Conservation (phyloP, 768 basidiomycete genomes). For the Kwoniella bestiolae region DNA sequence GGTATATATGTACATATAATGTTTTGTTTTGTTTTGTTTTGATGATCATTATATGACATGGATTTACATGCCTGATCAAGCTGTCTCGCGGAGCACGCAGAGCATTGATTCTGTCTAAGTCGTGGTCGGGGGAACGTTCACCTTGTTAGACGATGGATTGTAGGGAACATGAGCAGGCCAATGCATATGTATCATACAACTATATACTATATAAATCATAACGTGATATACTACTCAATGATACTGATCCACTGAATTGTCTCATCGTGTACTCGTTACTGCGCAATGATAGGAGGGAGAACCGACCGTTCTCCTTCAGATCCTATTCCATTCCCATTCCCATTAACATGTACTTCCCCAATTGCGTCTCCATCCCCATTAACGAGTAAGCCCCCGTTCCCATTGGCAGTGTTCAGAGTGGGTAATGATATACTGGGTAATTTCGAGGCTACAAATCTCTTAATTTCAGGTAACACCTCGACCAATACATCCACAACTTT, state of each 20-base stretch:
- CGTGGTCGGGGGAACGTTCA: no score
- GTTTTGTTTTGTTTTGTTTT: no score
- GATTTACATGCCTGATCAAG: no score
- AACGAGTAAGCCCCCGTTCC: no score
- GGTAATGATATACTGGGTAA: background rate
- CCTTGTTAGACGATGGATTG: no score
- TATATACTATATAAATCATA: background rate
- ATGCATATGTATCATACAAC: background rate
- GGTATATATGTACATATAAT: no score
- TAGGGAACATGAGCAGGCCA: no score
- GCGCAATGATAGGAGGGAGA: background rate
- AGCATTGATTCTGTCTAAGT: no score
- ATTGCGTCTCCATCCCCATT: background rate
- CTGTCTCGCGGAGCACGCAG: no score
- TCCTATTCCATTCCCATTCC: slow-evolving; percentile 2
- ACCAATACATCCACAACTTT: slow-evolving; percentile 78
- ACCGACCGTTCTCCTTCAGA: background rate
- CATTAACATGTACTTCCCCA: slow-evolving; percentile 7
- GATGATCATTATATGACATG: no score
- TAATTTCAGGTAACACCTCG: slow-evolving; percentile 68
- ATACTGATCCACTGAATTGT: no score
- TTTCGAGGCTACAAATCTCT: slow-evolving; percentile 61
- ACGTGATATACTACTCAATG: background rate
- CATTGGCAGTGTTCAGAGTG: no score
- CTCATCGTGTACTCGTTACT: background rate